Percentiles rank a stretch among this genome's conserved stretches.
Conservation (phyloP, 352 stramenopile species). For the Plasmopara viticola region DNA sequence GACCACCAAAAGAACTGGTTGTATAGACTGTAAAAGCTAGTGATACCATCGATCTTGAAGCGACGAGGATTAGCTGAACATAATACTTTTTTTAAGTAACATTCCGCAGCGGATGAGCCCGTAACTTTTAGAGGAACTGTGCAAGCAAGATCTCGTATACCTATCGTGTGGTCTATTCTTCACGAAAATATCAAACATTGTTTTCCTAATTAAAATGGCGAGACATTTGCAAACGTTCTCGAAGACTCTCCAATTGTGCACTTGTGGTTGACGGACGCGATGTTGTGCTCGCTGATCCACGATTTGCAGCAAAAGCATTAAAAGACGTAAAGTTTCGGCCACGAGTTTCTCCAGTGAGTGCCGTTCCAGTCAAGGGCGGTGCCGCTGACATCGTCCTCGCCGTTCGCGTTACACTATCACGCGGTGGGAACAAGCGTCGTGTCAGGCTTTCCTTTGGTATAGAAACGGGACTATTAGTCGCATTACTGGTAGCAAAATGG, state of each 20-base stretch:
- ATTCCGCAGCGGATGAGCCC: too few species aligned
- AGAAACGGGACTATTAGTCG: conserved; percentile 5
- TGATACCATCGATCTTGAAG: too few species aligned
- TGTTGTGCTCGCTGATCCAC: conserved; percentile 12
- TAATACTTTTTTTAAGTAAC: too few species aligned
- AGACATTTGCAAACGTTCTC: conserved; percentile 28
- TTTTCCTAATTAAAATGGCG: conserved; percentile 20
- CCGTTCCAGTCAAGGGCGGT: conserved; percentile 11
- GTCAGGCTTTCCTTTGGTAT: conserved; percentile 32
- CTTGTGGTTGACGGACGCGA: conserved; percentile 19
- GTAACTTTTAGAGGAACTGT: too few species aligned
- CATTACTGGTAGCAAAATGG: conserved; percentile 13
- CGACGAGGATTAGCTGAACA: too few species aligned
- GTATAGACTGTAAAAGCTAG: too few species aligned
- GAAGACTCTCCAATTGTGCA: conserved; percentile 22
- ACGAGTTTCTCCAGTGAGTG: conserved; percentile 16
- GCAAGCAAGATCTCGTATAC: too few species aligned
- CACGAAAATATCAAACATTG: background rate
- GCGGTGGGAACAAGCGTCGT: conserved; percentile 40
- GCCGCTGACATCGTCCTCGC: conserved; percentile 16
- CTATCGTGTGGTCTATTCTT: too few species aligned
- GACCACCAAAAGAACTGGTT: too few species aligned
- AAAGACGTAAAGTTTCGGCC: conserved; percentile 47
- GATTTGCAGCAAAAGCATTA: conserved; percentile 31
- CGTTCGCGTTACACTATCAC: conserved; percentile 10